These are phyloP conservation scores for Helianthus annuus DNA, from an alignment of 129 eudicot genomes.

Conservation along the genomic window HanXRQr2.0-SUNRISE NC_035441.2:132763391-132763890, in stretches of 20 bases:
- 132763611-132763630: background rate
- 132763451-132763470: no score
- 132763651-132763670: conserved; percentile 21
- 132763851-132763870: background rate
- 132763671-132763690: conserved; percentile 21
- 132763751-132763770: conserved; percentile 1
- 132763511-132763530: no score
- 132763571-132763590: no score
- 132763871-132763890: background rate
- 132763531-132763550: no score
- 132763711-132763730: background rate
- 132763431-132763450: no score
- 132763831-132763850: background rate
- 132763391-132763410: no score
- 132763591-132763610: background rate
- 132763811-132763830: no score
- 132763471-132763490: no score
- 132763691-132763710: conserved; percentile 4
- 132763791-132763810: conserved; percentile 2
- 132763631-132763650: conserved; percentile 20
- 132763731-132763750: background rate
- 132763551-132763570: no score
- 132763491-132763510: no score
- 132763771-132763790: conserved; percentile 7
- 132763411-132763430: no score